Evolutionary conservation across 768 basidiomycete species (phyloP).

Genomic region (Clitopilus hobsonii): DNA sequence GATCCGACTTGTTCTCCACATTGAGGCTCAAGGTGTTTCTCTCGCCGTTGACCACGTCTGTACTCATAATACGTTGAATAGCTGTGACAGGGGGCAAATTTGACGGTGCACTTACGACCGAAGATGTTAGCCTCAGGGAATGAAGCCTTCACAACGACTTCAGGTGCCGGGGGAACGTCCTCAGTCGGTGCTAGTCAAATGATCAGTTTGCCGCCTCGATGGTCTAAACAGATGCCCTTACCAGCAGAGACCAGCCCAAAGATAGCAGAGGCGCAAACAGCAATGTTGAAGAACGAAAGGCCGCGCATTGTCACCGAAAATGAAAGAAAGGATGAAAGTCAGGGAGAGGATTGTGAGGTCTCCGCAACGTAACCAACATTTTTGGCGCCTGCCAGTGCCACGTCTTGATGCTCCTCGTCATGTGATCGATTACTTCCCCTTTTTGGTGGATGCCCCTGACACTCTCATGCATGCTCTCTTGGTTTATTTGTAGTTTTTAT

Average conservation of each 20-base stretch:
- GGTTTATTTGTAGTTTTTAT: not conserved
- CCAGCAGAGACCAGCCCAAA: not conserved
- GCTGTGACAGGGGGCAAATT: not conserved
- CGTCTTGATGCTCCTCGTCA: not conserved
- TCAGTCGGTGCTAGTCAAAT: conserved; percentile 12
- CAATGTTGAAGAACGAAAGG: not conserved
- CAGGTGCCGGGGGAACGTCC: conserved; percentile 41
- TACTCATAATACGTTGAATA: not conserved
- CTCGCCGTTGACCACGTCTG: conserved; percentile 84
- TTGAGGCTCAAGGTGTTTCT: conserved; percentile 60
- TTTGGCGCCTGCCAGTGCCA: not conserved
- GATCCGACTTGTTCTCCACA: conserved; percentile 73
- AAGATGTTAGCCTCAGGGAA: conserved; percentile 75
- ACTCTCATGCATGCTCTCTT: not conserved
- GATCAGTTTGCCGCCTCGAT: not conserved
- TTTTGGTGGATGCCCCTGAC: not conserved
- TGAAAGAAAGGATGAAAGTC: not conserved
- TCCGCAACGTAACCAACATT: conserved; percentile 1
- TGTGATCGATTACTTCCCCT: not conserved
- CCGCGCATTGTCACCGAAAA: not conserved
- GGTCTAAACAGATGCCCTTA: not conserved
- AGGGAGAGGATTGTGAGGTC: not conserved
- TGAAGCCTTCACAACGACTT: conserved; percentile 46
- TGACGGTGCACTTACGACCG: conserved; percentile 51
- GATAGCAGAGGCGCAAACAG: not conserved